Percentiles rank a stretch among this genome's conserved stretches.
Evolutionary conservation across 257 asterid species (phyloP).

Genomic region (Verbascum thapsus): DNA sequence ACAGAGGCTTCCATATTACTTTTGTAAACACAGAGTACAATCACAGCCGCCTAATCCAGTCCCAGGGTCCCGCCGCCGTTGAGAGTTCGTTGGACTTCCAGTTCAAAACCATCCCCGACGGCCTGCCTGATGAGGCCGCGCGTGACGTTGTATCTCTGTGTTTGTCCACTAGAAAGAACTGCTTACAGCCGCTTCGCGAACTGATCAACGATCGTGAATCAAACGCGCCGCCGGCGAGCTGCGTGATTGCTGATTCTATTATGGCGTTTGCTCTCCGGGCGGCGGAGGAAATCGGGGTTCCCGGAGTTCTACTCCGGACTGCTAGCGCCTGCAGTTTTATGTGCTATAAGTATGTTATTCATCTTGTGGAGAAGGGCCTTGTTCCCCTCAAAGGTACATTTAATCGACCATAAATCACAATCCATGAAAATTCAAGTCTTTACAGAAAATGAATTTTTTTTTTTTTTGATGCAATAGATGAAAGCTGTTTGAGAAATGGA

Average conservation of each 20-base stretch:
- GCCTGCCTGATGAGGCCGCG: constrained; percentile 32
- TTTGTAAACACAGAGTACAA: constrained; percentile 28
- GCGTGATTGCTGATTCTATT: constrained; percentile 35
- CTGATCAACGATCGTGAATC: constrained; percentile 22
- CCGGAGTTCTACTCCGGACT: constrained; percentile 37
- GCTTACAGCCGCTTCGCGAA: constrained; percentile 36
- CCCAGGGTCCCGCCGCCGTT: constrained; percentile 21
- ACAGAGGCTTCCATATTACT: constrained; percentile 41
- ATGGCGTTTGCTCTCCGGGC: constrained; percentile 40
- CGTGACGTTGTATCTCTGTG: constrained; percentile 33
- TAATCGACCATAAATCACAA: too few species aligned
- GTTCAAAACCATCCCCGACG: constrained; percentile 47
- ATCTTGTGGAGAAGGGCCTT: constrained; percentile 35
- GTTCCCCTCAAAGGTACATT: constrained; percentile 43
- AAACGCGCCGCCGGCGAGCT: constrained; percentile 37
- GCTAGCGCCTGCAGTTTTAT: constrained; percentile 32
- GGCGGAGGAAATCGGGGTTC: constrained; percentile 46
- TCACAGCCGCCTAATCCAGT: constrained; percentile 33
- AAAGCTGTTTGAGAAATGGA: not conserved
- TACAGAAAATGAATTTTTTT: too few species aligned
- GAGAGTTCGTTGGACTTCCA: constrained; percentile 30
- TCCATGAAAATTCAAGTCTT: too few species aligned
- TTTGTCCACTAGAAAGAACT: constrained; percentile 36
- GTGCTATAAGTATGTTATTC: constrained; percentile 30
- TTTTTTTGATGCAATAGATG: not conserved